Percentiles rank a stretch among this genome's conserved stretches.
Evolutionary conservation across 73 alveolate genomes (phyloP).

Genomic region (Stentor roeselii): DNA sequence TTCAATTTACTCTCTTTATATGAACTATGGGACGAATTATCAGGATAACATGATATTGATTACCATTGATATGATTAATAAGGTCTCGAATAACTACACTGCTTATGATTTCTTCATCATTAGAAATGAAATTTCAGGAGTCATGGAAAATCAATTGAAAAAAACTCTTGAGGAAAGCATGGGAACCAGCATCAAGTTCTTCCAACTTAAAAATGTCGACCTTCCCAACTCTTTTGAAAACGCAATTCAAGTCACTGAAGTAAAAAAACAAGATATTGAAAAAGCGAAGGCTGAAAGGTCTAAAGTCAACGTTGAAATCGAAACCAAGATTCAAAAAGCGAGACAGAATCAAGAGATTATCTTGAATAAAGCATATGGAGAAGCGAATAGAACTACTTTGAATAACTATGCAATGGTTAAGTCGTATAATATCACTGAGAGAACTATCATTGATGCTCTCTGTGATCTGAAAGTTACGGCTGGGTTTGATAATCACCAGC

Average conservation of each 20-base stretch:
- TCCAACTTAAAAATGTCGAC: slow-evolving; percentile 87
- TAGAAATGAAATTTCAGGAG: slow-evolving; percentile 71
- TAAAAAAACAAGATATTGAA: slow-evolving; percentile 86
- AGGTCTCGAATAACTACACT: slow-evolving; percentile 89
- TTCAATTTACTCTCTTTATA: slow-evolving; percentile 74
- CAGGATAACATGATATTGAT: slow-evolving; percentile 63
- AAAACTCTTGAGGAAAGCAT: slow-evolving; percentile 52
- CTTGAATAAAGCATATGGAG: slow-evolving; percentile 86
- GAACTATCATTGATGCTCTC: slow-evolving; percentile 64
- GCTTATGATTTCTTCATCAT: slow-evolving; percentile 91
- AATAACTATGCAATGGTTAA: slow-evolving; percentile 73
- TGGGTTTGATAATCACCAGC: slow-evolving; percentile 49
- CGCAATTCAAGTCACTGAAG: slow-evolving; percentile 92
- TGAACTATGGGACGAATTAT: slow-evolving; percentile 81
- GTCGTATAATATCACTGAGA: slow-evolving; percentile 36
- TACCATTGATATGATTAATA: slow-evolving; percentile 84
- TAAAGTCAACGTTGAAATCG: slow-evolving; percentile 74
- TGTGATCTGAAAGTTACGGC: slow-evolving; percentile 63
- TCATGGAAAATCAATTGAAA: slow-evolving; percentile 76
- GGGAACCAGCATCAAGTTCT: slow-evolving; percentile 73
- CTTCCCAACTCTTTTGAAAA: slow-evolving; percentile 88
- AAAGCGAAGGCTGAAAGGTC: slow-evolving; percentile 90
- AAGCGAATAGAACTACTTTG: slow-evolving; percentile 67
- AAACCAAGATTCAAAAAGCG: slow-evolving; percentile 64
- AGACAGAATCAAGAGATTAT: slow-evolving; percentile 57